A percentile compares a stretch with the other conserved stretches of the same genome.
These are phyloP conservation scores for Roridomyces roridus DNA, from an alignment of 768 basidiomycete genomes.

Conservation along the genomic window DNA sequence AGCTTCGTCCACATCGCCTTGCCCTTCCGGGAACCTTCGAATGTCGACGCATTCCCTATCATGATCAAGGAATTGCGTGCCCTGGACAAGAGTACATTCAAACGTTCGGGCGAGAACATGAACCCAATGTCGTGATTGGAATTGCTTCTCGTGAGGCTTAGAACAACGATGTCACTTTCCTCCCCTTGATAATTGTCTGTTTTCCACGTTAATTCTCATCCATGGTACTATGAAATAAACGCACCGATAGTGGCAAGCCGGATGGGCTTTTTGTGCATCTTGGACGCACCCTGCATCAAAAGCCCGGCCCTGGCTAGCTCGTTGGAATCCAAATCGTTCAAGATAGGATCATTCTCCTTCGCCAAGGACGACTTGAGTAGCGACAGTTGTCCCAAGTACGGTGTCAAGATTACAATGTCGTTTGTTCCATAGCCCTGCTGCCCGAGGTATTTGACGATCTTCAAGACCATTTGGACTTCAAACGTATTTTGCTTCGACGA, in stretches of 20 bases:
- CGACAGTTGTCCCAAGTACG: conserved; percentile 70
- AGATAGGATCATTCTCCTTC: conserved; percentile 58
- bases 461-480: conserved; percentile 69
- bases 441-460: conserved; percentile 66
- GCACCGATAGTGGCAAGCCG: conserved; percentile 71
- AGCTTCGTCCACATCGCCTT: conserved; percentile 56
- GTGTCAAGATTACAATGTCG: conserved; percentile 68
- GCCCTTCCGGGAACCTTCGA: conserved; percentile 55
- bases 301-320: conserved; percentile 67
- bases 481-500: conserved; percentile 67
- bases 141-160: conserved; percentile 68
- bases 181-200: conserved; percentile 81
- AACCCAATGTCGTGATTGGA: conserved; percentile 63
- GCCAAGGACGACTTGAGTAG: conserved; percentile 53
- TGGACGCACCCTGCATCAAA: conserved; percentile 42
- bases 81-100: conserved; percentile 74
- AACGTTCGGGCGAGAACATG: conserved; percentile 72
- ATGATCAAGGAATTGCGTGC: conserved; percentile 69
- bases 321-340: conserved; percentile 66
- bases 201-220: background rate
- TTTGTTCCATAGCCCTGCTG: conserved; percentile 73
- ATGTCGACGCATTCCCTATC: conserved; percentile 68
- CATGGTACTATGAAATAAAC: conserved; percentile 8
- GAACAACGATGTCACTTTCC: conserved; percentile 71
- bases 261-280: conserved; percentile 49